Conservation (phyloP, 164 flowering plant species). For the Annona squamosa region DNA sequence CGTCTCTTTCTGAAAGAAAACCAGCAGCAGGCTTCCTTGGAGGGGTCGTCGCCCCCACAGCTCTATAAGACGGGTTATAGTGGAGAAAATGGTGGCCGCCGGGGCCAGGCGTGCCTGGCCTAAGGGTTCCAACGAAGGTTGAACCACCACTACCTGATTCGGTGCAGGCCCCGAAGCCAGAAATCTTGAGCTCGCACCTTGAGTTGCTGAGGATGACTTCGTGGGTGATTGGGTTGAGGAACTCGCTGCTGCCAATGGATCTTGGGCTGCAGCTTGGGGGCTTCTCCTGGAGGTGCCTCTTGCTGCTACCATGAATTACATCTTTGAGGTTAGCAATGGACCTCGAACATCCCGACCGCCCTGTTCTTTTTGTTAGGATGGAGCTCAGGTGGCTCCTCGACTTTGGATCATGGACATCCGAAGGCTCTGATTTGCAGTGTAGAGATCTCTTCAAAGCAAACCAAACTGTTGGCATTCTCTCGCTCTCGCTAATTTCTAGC, state of each 20-base stretch:
- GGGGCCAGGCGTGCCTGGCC: slow-evolving; percentile 96
- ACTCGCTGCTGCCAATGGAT: slow-evolving; percentile 93
- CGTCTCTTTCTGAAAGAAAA: slow-evolving; percentile 32
- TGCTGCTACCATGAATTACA: slow-evolving; percentile 81
- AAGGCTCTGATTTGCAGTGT: slow-evolving; percentile 78
- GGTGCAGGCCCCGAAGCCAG: slow-evolving; percentile 41
- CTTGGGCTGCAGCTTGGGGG: slow-evolving; percentile 90
- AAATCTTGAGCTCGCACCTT: slow-evolving; percentile 85
- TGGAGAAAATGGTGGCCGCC: slow-evolving; percentile 65
- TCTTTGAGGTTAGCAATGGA: slow-evolving; percentile 93
- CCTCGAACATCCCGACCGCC: slow-evolving; percentile 94
- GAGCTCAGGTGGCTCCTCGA: slow-evolving; percentile 50
- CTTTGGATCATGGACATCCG: slow-evolving; percentile 81
- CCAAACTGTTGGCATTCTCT: slow-evolving; percentile 84
- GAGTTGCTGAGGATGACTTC: slow-evolving; percentile 84
- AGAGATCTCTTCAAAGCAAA: slow-evolving; percentile 74
- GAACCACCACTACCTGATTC: slow-evolving; percentile 32
- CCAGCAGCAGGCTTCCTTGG: slow-evolving; percentile 38
- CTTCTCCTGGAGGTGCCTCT: slow-evolving; percentile 55
- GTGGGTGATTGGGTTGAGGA: slow-evolving; percentile 84
- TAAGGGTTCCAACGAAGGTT: slow-evolving; percentile 69
- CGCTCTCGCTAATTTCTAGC: slow-evolving; percentile 5
- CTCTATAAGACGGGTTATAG: slow-evolving; percentile 44
- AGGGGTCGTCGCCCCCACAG: slow-evolving; percentile 33
- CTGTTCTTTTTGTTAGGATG: slow-evolving; percentile 54